Base-by-base conservation (phyloP, 495 filamentous ascomycete species). In the Neurospora sp. region DNA sequence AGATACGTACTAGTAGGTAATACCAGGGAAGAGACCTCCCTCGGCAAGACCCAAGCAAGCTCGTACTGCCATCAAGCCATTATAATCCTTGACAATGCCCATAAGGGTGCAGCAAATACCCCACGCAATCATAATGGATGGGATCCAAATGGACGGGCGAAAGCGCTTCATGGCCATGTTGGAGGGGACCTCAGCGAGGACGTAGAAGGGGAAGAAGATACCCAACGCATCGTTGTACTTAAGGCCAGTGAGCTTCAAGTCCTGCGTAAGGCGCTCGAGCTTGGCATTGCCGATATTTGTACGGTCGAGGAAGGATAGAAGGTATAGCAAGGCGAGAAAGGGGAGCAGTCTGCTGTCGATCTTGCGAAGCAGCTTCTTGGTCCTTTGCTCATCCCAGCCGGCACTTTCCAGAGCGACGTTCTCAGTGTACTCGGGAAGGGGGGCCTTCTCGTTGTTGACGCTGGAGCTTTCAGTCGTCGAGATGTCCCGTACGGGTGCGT, bases 151-250 rank as follows among this genome's bases (percentile, higher is more conserved):
- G 16, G 85, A 91, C 2, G 92, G 92, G 4, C 86, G 82, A 27
- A 92, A 82, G 44, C 85, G 88, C 81, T 89, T 91, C 42, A 90
- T 91, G 70, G 79, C 80, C 79, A 82, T 79, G 80, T 97, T 96
- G 66, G 93, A 95, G 46, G 93, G 79, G 0, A 93, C 91, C 84
- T 96, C 93, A 74, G 92, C 90, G 49, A 91, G 82, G 39, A 92
- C 85, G 81, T 97, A 97, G 44, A 91, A 94, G 73, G 94, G 87
- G 84, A 96, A 96, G 84, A 96, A 96, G 78, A 95, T 89, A 35
- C 90, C 88, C 1, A 96, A 84, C 6, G 88, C 83, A 37, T 91
- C 77, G 71, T 94, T 95, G 80, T 93, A 96, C 77, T 93, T 87
- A 20, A 84, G 81, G 12, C 83, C 75, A 1, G 83, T 84, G 87